These are phyloP conservation scores for Ceratocystis cubensis DNA, from an alignment of 2,329 filamentous ascomycete genomes.

Conservation along the genomic window DNA sequence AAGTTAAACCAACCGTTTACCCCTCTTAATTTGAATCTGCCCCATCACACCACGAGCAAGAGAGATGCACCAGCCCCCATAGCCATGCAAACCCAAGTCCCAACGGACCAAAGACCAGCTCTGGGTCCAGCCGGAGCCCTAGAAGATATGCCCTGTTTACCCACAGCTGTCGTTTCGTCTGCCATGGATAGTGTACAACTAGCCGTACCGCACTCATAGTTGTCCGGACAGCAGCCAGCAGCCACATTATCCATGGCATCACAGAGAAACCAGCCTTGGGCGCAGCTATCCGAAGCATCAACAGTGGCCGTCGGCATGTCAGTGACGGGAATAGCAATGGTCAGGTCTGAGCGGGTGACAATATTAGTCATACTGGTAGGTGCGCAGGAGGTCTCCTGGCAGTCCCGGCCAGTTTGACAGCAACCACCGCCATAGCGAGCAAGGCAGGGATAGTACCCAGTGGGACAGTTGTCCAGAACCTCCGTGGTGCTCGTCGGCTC, in stretches of 20 bases:
- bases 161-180: conserved; percentile 43
- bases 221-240: conserved; percentile 72
- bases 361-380: conserved; percentile 48
- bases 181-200: conserved; percentile 52
- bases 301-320: conserved; percentile 33
- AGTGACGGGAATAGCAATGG: conserved; percentile 52
- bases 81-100: background rate
- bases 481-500: conserved; percentile 28
- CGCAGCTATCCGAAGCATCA: conserved; percentile 43
- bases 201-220: conserved; percentile 58
- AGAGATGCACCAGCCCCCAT: background rate
- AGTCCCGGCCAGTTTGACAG: conserved; percentile 78
- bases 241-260: conserved; percentile 43
- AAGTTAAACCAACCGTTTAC: background rate
- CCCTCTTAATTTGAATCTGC: too few relatives aligned
- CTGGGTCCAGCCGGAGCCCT: background rate
- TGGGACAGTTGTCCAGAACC: conserved; percentile 50
- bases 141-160: conserved; percentile 38
- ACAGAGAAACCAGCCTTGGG: conserved; percentile 68
- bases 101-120: background rate
- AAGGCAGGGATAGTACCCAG: conserved; percentile 81
- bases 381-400: conserved; percentile 68
- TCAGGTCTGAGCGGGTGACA: conserved; percentile 49
- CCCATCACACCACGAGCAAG: background rate
- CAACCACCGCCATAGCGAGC: conserved; percentile 74